Evolutionary conservation across 2,329 filamentous ascomycete species (phyloP), one percentile per base, ranked within the genome.

Genomic region (Lomentospora prolificans): DNA sequence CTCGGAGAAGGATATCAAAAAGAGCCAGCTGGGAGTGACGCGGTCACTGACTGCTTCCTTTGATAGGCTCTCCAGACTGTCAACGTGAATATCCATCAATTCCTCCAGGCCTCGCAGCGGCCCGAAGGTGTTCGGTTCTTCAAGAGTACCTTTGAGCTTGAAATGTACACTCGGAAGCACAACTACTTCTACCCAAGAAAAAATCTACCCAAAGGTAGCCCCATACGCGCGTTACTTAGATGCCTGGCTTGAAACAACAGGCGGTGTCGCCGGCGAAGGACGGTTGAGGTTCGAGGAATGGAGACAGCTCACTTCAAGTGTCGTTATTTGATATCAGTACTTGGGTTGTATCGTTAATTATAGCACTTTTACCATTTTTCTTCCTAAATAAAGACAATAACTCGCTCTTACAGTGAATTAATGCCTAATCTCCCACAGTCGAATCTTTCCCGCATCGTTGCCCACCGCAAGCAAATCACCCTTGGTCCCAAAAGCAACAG

Each of bases 381-480:
- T n/a, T n/a, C n/a, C 30, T 33, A 33, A 6, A 33, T 33, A 33
- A 33, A n/a, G n/a, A n/a, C n/a, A n/a, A n/a, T n/a, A n/a, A n/a
- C 17, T 19, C 19, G 41, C 41, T 46, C 19, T 24, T 19, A 46
- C 17, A 25, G 28, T 25, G 54, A 50, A 51, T 59, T 57, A 58
- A 56, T 55, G 58, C 55, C 53, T 58, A 61, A 96, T 89, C 73
- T 96, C 90, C 90, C 92, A 99, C 67, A 96, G 69, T 60, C 89
- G 80, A 59, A 97, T 87, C 73, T 90, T 91, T 10, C 94, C 94
- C 58, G 79, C 76, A 67, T 97, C 92, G 65, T 95, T 97, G 17
- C 85, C 92, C 54, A 97, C 87, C 9, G 89, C 89, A 61, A 99
- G 68, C 64, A 91, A 69, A 63, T 87, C 79, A 58, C 83, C 87